Base-by-base conservation (phyloP, 306 rosid species). In the Malus sieversii region DNA sequence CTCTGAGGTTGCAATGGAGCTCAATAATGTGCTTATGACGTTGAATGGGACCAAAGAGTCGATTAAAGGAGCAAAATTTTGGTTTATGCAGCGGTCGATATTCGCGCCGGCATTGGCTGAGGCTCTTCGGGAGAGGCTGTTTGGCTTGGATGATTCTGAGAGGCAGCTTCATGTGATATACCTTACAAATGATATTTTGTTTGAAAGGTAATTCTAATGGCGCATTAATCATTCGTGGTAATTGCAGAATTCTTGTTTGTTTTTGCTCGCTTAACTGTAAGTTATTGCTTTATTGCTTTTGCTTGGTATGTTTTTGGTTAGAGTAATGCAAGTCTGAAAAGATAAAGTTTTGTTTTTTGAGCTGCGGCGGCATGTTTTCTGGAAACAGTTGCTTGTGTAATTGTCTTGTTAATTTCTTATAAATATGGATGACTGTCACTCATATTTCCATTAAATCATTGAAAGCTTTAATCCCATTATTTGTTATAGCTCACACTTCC, bases 1-100 rank as follows among this genome's bases (percentile, higher is more conserved):
- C 30, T 71, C 97, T 5, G 99, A 95, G 83, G 91, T 95, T 19
- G 88, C 92, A 20, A 15, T 85, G 84, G 99, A 95, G 90, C 89
- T 95, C 64, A 73, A 45, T 52, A 88, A 75, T 61, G 92, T 95
- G 77, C 93, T 92, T 38, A 85, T 58, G 78, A 85, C 78, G 73
- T 88, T 92, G 62, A 92, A 89, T 78, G 97, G 99, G 79, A 91
- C 99, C 52, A 95, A 92, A 77, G 97, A 95, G 79, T 92, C 97
- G 1, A 95, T 95, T 63, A 95, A 90, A 82, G 90, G 97, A 48
- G 96, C 97, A 52, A 95, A 92, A 78, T 87, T 88, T 76, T 95
- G 99, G 99, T 95, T 95, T 92, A 89, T 90, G 92, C 97, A 92
- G 90, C 87, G 99, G 87, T 86, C 97, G 45, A 89, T 96, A 46